Conservation (phyloP, 1,284 basidiomycete species). For the Singerocomus inundabilis region DNA sequence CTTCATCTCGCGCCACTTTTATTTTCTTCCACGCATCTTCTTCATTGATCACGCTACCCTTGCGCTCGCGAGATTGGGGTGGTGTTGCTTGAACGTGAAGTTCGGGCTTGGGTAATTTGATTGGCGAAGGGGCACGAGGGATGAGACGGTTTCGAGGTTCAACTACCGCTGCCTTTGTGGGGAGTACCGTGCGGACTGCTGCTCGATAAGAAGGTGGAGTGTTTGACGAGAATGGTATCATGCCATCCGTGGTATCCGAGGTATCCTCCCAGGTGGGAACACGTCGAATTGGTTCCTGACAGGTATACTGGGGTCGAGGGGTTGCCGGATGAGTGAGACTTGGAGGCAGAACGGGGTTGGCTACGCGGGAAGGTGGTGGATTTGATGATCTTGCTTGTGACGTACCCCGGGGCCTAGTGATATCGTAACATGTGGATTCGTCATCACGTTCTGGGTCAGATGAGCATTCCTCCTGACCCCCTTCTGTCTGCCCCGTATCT, state of each 20-base stretch:
- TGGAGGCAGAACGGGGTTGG: conserved; percentile 25
- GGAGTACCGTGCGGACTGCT: conserved; percentile 32
- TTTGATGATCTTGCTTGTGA: conserved; percentile 17
- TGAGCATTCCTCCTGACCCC: conserved; percentile 8
- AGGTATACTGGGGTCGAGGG: conserved; percentile 26
- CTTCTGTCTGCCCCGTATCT: conserved; percentile 21
- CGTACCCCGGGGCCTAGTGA: conserved; percentile 19
- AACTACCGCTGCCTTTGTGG: conserved; percentile 8
- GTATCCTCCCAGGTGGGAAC: conserved; percentile 37
- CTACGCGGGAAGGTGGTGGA: conserved; percentile 21
- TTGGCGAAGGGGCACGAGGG: conserved; percentile 31
- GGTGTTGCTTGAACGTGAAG: conserved; percentile 15
- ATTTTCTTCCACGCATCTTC: conserved; percentile 78
- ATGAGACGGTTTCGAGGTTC: conserved; percentile 17
- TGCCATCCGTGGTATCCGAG: conserved; percentile 39
- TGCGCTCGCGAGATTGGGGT: conserved; percentile 36
- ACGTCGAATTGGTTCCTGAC: conserved; percentile 13
- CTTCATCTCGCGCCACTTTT: conserved; percentile 63
- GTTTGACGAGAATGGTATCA: conserved; percentile 38
- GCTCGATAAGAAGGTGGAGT: conserved; percentile 54
- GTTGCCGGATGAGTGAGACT: conserved; percentile 28
- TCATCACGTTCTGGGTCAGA: conserved; percentile 30
- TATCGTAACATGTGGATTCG: conserved; percentile 1
- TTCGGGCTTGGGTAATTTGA: conserved; percentile 29
- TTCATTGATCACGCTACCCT: conserved; percentile 53